phyloP scores from a whole-genome alignment of 192 early-diverging fungal genomes.

The Rhizophagus prolifer region DNA sequence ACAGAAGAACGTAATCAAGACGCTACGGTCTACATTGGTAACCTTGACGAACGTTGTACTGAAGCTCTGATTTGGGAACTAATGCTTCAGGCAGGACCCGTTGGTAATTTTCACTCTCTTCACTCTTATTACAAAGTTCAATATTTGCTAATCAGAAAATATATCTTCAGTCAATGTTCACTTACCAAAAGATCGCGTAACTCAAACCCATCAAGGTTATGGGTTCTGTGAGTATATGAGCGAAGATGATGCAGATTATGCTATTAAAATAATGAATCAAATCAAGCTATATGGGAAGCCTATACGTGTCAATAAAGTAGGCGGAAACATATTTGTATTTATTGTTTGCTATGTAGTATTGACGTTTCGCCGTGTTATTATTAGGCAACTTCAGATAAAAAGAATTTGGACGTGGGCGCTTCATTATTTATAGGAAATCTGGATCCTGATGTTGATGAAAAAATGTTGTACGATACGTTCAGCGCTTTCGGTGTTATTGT shows the following conservation, averaged over 20 bases:
- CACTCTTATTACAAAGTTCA: background rate
- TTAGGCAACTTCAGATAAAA: constrained; percentile 76
- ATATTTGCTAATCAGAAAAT: background rate
- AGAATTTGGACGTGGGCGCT: constrained; percentile 91
- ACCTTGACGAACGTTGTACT: constrained; percentile 91
- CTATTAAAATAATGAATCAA: constrained; percentile 96
- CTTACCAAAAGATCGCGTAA: constrained; percentile 95
- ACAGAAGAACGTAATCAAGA: constrained; percentile 90
- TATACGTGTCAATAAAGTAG: constrained; percentile 88
- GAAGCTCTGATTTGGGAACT: constrained; percentile 97
- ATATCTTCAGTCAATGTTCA: constrained; percentile 81
- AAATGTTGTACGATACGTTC: constrained; percentile 92
- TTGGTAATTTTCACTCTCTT: constrained; percentile 49
- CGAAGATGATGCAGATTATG: constrained; percentile 95
- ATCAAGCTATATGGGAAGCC: constrained; percentile 94
- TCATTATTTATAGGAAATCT: constrained; percentile 96
- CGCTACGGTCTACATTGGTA: constrained; percentile 96
- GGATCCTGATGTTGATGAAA: constrained; percentile 89
- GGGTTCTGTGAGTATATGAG: constrained; percentile 95
- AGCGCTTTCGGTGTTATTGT: constrained; percentile 91
- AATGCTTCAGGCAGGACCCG: constrained; percentile 97
- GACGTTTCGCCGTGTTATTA: background rate
- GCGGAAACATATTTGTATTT: too few species aligned
- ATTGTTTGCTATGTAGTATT: background rate
- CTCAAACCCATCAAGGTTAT: constrained; percentile 90